phyloP scores from a whole-genome alignment of 495 filamentous ascomycete genomes.

The Eremomyces bilateralis region DNA sequence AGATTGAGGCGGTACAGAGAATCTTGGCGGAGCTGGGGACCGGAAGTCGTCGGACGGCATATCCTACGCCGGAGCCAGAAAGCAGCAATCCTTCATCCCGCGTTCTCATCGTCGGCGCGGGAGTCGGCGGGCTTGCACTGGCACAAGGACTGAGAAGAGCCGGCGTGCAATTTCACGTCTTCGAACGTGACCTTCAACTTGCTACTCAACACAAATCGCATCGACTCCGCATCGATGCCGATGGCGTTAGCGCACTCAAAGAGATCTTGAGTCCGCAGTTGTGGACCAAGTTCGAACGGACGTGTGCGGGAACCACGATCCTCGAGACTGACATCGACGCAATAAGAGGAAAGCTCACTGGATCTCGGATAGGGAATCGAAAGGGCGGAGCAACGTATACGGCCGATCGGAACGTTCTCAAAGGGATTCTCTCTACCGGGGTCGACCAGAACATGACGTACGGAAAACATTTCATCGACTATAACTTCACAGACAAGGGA shows the following conservation, averaged over 20 bases:
- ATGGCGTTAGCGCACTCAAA: neutral
- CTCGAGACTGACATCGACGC: neutral
- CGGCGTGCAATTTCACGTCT: constrained; percentile 9
- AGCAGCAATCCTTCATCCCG: too few relatives aligned
- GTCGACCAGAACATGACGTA: constrained; percentile 10
- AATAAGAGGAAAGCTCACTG: neutral
- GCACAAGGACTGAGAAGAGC: constrained; percentile 32
- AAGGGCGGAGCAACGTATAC: constrained; percentile 1
- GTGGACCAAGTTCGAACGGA: neutral
- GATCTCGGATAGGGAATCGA: too few relatives aligned
- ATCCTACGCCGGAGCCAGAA: too few relatives aligned
- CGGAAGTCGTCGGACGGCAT: too few relatives aligned
- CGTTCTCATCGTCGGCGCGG: constrained; percentile 37
- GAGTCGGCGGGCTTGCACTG: constrained; percentile 35
- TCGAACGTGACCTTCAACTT: constrained; percentile 8
- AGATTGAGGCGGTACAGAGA: too few relatives aligned
- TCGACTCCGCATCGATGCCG: constrained; percentile 5
- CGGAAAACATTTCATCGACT: constrained; percentile 9
- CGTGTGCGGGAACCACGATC: neutral
- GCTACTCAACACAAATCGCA: constrained; percentile 10
- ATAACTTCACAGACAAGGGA: constrained; percentile 14
- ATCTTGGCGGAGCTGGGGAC: too few relatives aligned
- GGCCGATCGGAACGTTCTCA: constrained; percentile 11
- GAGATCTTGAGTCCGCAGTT: constrained; percentile 1
- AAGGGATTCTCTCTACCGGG: constrained; percentile 8